These are phyloP conservation scores for Ostreobium quekettii DNA, from an alignment of 139 green algal species.

Conservation along the genomic window DNA sequence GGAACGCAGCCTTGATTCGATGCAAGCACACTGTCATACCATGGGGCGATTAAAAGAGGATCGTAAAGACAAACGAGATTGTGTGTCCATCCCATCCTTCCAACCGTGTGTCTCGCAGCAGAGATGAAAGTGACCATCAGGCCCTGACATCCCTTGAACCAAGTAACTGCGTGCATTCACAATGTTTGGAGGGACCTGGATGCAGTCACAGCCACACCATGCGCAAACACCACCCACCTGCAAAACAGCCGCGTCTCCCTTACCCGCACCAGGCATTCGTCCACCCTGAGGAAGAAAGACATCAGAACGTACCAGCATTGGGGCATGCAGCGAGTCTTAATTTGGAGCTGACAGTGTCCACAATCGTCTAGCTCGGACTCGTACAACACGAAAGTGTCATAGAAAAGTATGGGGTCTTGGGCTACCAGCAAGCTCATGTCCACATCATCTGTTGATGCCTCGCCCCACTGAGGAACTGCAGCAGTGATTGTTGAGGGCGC, in stretches of 20 bases:
- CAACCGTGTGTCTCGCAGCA: no score
- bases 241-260: constrained; percentile 69
- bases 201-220: background rate
- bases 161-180: no score
- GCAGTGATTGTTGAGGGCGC: no score
- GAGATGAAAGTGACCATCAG: no score
- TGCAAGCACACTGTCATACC: no score
- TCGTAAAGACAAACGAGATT: no score
- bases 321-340: constrained; percentile 68
- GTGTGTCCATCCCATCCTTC: no score
- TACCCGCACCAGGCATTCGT: constrained; percentile 63
- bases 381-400: constrained; percentile 71
- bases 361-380: constrained; percentile 91
- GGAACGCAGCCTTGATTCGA: no score
- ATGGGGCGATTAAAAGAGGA: no score
- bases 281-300: constrained; percentile 79
- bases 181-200: no score
- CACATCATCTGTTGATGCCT: constrained; percentile 31
- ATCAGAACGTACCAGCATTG: constrained; percentile 83
- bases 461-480: no score
- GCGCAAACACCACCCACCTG: constrained; percentile 26
- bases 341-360: constrained; percentile 44
- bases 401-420: constrained; percentile 83
- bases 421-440: constrained; percentile 64
- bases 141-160: no score